Evolutionary conservation across 352 stramenopile species (phyloP).

Genomic region (Thalassiosira livingstoniorum): DNA sequence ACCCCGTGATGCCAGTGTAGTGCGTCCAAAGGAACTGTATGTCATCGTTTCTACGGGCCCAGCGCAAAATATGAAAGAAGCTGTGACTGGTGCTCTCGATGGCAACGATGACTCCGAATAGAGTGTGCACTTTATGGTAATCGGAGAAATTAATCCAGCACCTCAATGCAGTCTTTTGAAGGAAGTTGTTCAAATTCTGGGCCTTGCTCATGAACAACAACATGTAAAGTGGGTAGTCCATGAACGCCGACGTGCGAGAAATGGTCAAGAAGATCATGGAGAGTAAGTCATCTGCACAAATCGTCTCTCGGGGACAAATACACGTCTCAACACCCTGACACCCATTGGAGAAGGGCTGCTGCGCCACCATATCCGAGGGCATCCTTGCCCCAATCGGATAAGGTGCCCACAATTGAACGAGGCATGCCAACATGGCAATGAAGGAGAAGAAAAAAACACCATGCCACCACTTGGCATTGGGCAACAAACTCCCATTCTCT

Average conservation of each 20-base stretch:
- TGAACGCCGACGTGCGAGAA: constrained; percentile 43
- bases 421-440: constrained; percentile 35
- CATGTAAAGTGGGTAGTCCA: constrained; percentile 66
- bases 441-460: constrained; percentile 48
- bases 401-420: constrained; percentile 52
- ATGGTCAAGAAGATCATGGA: constrained; percentile 60
- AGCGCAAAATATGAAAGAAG: constrained; percentile 63
- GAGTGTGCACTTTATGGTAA: constrained; percentile 50
- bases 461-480: constrained; percentile 47
- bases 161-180: constrained; percentile 47
- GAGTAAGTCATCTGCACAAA: constrained; percentile 48
- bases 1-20: constrained; percentile 55
- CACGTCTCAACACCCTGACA: constrained; percentile 40
- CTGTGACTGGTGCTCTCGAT: constrained; percentile 53
- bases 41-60: constrained; percentile 46
- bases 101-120: constrained; percentile 61
- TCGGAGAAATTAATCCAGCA: constrained; percentile 56
- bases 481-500: constrained; percentile 27
- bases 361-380: constrained; percentile 41
- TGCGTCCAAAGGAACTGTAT: constrained; percentile 61
- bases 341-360: constrained; percentile 39
- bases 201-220: constrained; percentile 62
- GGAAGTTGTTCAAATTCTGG: constrained; percentile 62
- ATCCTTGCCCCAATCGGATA: constrained; percentile 55
- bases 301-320: constrained; percentile 57